Conservation (phyloP, 352 stramenopile species). For the Hyaloperonospora arabidopsidis region DNA sequence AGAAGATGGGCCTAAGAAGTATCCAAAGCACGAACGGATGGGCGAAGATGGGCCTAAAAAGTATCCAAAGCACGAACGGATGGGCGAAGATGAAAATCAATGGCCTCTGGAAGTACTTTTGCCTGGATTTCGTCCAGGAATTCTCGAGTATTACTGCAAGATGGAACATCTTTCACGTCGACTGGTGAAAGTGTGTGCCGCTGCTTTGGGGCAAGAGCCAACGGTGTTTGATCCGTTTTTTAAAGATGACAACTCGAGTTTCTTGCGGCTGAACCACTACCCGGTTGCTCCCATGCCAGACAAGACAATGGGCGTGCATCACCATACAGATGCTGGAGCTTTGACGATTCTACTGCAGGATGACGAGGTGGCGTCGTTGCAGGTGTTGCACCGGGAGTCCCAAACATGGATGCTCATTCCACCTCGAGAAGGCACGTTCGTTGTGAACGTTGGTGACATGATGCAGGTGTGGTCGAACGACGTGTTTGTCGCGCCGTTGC, state of each 20-base stretch:
- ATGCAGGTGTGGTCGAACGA: constrained; percentile 4
- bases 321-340: constrained; percentile 1
- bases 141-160: not conserved
- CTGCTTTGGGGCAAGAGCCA: not conserved
- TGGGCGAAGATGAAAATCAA: constrained; percentile 1
- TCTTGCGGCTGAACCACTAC: constrained; percentile 2
- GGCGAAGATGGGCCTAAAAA: not conserved
- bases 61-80: not conserved
- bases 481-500: not conserved
- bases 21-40: not conserved
- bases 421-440: not conserved
- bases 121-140: not conserved
- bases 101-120: not conserved
- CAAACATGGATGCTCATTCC: constrained; percentile 1
- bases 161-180: not conserved
- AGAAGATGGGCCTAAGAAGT: not conserved
- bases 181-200: not conserved
- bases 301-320: constrained; percentile 1
- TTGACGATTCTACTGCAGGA: constrained; percentile 1
- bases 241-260: not conserved
- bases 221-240: not conserved
- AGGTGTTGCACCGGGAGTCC: not conserved
- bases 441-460: constrained; percentile 1
- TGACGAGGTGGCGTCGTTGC: constrained; percentile 1
- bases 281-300: not conserved